These are phyloP conservation scores for Trametes maxima DNA, from an alignment of 768 basidiomycete genomes.

Conservation along the genomic window DNA sequence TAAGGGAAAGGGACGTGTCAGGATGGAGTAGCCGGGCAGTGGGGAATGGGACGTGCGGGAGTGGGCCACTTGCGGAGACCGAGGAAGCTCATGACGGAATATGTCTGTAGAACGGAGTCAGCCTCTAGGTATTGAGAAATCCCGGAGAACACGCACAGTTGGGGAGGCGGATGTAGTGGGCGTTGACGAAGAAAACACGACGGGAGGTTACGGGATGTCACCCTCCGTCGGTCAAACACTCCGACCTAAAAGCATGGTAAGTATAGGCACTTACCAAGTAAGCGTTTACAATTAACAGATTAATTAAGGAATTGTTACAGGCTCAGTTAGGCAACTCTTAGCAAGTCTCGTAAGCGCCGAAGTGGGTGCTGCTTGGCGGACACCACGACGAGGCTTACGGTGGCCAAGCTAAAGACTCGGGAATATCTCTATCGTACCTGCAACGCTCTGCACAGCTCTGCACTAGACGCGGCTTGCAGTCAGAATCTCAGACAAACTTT, in stretches of 20 bases:
- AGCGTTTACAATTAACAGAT: not conserved
- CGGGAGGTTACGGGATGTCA: slow-evolving; percentile 15
- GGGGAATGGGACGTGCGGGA: slow-evolving; percentile 53
- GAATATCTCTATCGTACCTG: too few species aligned
- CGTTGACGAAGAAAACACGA: slow-evolving; percentile 18
- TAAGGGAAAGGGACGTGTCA: slow-evolving; percentile 32
- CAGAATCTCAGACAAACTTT: too few species aligned
- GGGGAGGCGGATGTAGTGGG: not conserved
- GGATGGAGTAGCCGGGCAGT: not conserved
- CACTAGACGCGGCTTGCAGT: too few species aligned
- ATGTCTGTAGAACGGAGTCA: slow-evolving; percentile 1
- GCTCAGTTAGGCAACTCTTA: too few species aligned
- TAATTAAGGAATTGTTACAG: too few species aligned
- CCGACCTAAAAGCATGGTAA: not conserved
- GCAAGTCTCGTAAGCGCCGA: too few species aligned
- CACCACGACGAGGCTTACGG: too few species aligned
- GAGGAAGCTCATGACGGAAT: slow-evolving; percentile 62
- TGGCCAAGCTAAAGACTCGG: too few species aligned
- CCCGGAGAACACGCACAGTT: slow-evolving; percentile 1
- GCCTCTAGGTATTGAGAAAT: too few species aligned
- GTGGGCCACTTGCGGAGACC: slow-evolving; percentile 83
- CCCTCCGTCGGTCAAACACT: not conserved
- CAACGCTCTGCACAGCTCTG: too few species aligned
- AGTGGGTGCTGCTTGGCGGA: too few species aligned
- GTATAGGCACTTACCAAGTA: not conserved